Base-by-base conservation (phyloP, 148 eudicot species). In the Linanthus parryae region DNA sequence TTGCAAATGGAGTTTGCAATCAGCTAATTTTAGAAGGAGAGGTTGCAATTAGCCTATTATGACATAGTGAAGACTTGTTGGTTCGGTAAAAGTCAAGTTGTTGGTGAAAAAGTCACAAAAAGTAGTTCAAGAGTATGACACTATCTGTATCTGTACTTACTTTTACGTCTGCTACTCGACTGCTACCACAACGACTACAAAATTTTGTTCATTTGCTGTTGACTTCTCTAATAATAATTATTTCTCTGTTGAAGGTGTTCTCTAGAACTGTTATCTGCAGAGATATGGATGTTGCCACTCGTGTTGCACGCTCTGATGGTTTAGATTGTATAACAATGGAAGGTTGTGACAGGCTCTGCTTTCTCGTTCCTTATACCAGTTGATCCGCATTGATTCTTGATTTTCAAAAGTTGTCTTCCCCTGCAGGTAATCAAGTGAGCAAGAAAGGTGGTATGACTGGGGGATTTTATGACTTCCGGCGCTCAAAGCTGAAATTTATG, bases 391-490 rank as follows among this genome's bases (percentile, higher is more conserved):
- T 39, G 22, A n/a, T 29, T 38, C 57, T 52, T 25, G 41, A 41
- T n/a, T 35, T n/a, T n/a, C n/a, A n/a, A n/a, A n/a, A n/a, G n/a
- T 55, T 65, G 33, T 17, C 54, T 33, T n/a, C n/a, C n/a, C 53
- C 53, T 56, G 53, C 47, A 51, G 99, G 99, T 65, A 95, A 94
- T 63, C 99, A 94, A 81, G 99, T 94, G 33, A 88, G 90, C 86
- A 94, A 88, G 78, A 94, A 88, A 78, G 99, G 99, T 72, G 99
- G 96, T 26, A 94, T 94, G 99, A 94, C 96, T 0, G 99, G 99
- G 44, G 99, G 99, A 29, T 94, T 84, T 68, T 94, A 88, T 76
- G 99, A 94, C 66, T 18, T 70, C 56, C 78, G 88, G 68, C 88
- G 99, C 46, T 94, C 99, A 12, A 94, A 82, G 64, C 66, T 94